Conservation (phyloP, 345 rosid genomes). For the Hibiscus tridactylites region DNA sequence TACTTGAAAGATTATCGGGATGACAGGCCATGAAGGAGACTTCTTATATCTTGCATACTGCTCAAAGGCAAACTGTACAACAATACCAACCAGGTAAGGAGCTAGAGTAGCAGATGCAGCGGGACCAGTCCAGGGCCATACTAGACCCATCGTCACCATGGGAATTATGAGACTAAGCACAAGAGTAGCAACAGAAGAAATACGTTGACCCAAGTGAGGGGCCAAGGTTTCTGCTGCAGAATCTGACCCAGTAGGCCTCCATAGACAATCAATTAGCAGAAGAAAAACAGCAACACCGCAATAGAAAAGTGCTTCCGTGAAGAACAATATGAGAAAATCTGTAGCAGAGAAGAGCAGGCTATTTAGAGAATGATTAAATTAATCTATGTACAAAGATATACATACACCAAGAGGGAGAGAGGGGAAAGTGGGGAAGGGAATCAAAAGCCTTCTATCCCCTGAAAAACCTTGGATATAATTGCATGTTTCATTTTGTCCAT, state of each 20-base stretch:
- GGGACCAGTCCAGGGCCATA: constrained; percentile 99
- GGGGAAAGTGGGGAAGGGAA: background rate
- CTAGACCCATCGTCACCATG: constrained; percentile 96
- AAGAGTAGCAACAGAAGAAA: constrained; percentile 77
- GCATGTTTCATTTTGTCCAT: background rate
- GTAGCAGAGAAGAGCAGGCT: constrained; percentile 22
- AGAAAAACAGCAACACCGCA: constrained; percentile 76
- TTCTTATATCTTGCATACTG: constrained; percentile 64
- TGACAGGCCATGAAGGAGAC: constrained; percentile 71
- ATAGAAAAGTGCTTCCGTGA: constrained; percentile 96
- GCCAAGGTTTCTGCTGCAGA: constrained; percentile 17
- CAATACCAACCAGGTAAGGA: constrained; percentile 88
- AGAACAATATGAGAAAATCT: constrained; percentile 96
- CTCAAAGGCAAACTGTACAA: constrained; percentile 90
- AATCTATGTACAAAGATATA: background rate
- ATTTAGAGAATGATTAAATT: constrained; percentile 8
- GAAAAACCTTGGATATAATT: background rate
- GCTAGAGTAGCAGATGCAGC: constrained; percentile 98
- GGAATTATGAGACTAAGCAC: constrained; percentile 93
- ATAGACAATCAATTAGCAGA: constrained; percentile 51
- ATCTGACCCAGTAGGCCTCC: constrained; percentile 34
- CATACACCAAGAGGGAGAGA: background rate
- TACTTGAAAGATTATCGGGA: constrained; percentile 88
- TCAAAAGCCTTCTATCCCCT: constrained; percentile 3
- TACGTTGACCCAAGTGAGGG: constrained; percentile 58